phyloP scores from a whole-genome alignment of 83 land plant species.

The Picea abies region DNA sequence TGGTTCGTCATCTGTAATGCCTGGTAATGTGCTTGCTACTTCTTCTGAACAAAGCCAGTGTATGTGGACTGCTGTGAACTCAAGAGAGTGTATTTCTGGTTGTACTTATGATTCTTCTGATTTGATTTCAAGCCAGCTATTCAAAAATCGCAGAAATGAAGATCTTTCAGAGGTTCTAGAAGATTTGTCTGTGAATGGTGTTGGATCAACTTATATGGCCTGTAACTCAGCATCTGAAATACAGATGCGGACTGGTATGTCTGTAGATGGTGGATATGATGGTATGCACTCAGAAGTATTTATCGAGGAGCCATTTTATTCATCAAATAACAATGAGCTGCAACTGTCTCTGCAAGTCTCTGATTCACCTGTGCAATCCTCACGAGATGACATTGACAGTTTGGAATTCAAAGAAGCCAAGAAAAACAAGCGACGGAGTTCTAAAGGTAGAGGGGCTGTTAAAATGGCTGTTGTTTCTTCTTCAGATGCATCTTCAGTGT shows the following conservation, averaged over 20 bases:
- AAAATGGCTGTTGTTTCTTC: not conserved
- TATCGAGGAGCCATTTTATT: slow-evolving; percentile 8
- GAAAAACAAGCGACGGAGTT: slow-evolving; percentile 15
- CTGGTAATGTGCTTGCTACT: slow-evolving; percentile 10
- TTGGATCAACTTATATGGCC: not conserved
- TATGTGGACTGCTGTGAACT: not conserved
- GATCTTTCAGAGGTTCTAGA: slow-evolving; percentile 9
- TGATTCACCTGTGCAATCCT: not conserved
- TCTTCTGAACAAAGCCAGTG: not conserved
- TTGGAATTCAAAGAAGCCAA: slow-evolving; percentile 19
- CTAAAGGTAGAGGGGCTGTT: slow-evolving; percentile 10
- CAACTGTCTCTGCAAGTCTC: not conserved
- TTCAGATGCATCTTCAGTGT: not conserved
- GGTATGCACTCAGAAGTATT: not conserved
- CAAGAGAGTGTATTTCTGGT: slow-evolving; percentile 8
- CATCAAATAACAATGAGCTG: slow-evolving; percentile 10
- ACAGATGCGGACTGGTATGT: not conserved
- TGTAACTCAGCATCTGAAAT: slow-evolving; percentile 8
- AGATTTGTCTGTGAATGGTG: not conserved
- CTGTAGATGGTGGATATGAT: slow-evolving; percentile 13
- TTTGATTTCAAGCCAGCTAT: not conserved
- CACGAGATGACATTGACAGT: slow-evolving; percentile 9
- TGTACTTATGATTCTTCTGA: not conserved
- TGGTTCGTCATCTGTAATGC: slow-evolving; percentile 3
- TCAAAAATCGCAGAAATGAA: not conserved